Base-by-base conservation (phyloP, 2,329 filamentous ascomycete species). In the Neofusicoccum sp. region DNA sequence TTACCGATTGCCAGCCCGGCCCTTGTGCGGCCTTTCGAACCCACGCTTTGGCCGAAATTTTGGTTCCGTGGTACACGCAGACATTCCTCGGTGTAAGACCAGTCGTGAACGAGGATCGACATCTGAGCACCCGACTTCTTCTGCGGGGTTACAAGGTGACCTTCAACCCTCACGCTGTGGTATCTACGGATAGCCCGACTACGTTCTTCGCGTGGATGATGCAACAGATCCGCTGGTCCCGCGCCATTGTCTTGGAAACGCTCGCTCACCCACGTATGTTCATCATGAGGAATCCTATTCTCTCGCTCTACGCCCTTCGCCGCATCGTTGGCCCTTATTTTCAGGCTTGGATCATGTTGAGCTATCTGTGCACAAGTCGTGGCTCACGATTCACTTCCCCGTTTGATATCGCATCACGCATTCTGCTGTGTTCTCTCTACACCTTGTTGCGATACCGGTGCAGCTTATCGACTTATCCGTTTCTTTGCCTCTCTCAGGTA, bases 31-130 rank as follows among this genome's bases (percentile, higher is more conserved):
- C 71, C 0, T 76, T 76, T 59, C 67, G 71, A 1, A 60, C 73
- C 3, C 62, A 64, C 2, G 70, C 70, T 0, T 59, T 76, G 11
- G 63, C 67, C 16, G 63, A 68, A 1, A 67, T 74, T 7, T 59
- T 76, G 14, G 61, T 74, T 28, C 63, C 65, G 3, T 76, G 74
- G 74, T 75, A 76, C 56, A 71, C 69, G 3, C 73, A 76, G 63
- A 73, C 65, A 1, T 67, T 73, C 0, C 61, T 72, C 16, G 72
- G 73, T 2, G n/a, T 8, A 2, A 20, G 33, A 16, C 33, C 65
- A 63, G 66, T 75, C 45, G 69, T 75, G 38, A 76, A 76, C 58
- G 74, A 76, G 61, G 74, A 76, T 60, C 70, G 74, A 6, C 74
- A 76, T 59, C 65, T 76, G 2, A 75, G 72, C 0, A 75, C 74